These are phyloP conservation scores for Alternaria arbusti DNA, from an alignment of 2,329 filamentous ascomycete species.

Conservation along the genomic window DNA sequence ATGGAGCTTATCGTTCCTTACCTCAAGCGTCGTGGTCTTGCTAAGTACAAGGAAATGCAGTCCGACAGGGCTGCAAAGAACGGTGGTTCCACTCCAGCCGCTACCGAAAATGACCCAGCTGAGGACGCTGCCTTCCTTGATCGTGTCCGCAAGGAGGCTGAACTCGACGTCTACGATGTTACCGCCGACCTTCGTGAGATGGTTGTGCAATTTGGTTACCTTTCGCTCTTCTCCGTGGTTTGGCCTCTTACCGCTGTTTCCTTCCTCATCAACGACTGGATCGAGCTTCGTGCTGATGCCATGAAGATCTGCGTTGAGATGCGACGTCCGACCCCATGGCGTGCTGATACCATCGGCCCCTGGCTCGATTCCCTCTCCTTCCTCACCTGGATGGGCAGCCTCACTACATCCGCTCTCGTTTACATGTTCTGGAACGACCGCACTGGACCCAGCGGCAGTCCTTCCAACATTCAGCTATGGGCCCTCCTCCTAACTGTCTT, in stretches of 20 bases:
- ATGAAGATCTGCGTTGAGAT: conserved; percentile 92
- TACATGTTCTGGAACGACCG: conserved; percentile 82
- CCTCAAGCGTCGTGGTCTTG: conserved; percentile 76
- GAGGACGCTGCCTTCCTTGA: conserved; percentile 83
- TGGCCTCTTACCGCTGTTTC: conserved; percentile 93
- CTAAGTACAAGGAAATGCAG: conserved; percentile 80
- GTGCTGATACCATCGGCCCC: conserved; percentile 91
- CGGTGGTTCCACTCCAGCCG: conserved; percentile 57
- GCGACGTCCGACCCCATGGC: conserved; percentile 86
- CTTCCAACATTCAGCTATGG: conserved; percentile 77
- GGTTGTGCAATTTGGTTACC: conserved; percentile 71
- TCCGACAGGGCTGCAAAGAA: conserved; percentile 64
- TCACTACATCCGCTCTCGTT: conserved; percentile 86
- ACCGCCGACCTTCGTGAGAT: conserved; percentile 84
- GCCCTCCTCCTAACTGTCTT: conserved; percentile 82
- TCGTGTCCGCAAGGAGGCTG: conserved; percentile 81
- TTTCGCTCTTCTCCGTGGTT: conserved; percentile 88
- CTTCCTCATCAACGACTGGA: conserved; percentile 94
- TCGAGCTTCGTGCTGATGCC: conserved; percentile 91
- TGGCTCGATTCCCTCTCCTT: conserved; percentile 88
- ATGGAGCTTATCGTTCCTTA: conserved; percentile 87
- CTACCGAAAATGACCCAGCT: conserved; percentile 66
- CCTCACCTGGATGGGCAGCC: conserved; percentile 89
- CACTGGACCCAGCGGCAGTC: conserved; percentile 69
- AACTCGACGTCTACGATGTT: conserved; percentile 85